phyloP scores from a whole-genome alignment of 2,329 filamentous ascomycete genomes.

The Talaromyces albobiverticillius region DNA sequence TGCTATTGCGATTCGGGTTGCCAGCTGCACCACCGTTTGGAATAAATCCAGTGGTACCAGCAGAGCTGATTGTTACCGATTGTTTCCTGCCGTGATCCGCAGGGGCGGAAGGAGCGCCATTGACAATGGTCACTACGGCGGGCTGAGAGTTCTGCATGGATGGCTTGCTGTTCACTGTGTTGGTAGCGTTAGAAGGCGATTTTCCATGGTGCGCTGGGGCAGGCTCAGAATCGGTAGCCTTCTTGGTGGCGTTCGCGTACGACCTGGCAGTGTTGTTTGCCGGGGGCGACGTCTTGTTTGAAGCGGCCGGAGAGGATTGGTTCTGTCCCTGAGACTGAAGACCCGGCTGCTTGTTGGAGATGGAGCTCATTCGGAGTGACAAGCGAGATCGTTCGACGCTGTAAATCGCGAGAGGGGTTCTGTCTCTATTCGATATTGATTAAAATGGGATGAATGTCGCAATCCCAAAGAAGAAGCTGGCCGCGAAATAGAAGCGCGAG shows the following conservation, averaged over 20 bases:
- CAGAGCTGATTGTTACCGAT: constrained; percentile 87
- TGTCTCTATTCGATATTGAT: not conserved
- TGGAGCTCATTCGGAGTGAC: constrained; percentile 55
- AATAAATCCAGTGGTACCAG: constrained; percentile 70
- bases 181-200: constrained; percentile 65
- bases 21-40: constrained; percentile 70
- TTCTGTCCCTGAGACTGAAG: constrained; percentile 50
- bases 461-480: not conserved
- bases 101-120: constrained; percentile 58
- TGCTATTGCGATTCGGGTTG: constrained; percentile 49
- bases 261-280: constrained; percentile 52
- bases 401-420: constrained; percentile 23
- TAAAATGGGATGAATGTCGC: not conserved
- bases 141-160: constrained; percentile 45
- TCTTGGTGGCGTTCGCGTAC: constrained; percentile 63
- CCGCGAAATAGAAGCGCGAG: not conserved
- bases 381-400: constrained; percentile 34
- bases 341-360: constrained; percentile 43
- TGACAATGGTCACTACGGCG: constrained; percentile 58
- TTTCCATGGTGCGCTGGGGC: constrained; percentile 56
- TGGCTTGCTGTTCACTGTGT: constrained; percentile 72
- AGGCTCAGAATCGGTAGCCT: constrained; percentile 52
- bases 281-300: constrained; percentile 41
- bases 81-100: constrained; percentile 77
- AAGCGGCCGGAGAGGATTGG: constrained; percentile 50